These are phyloP conservation scores for Colletotrichum cordylinicola DNA, from an alignment of 2,329 filamentous ascomycete genomes.

Conservation along the genomic window DNA sequence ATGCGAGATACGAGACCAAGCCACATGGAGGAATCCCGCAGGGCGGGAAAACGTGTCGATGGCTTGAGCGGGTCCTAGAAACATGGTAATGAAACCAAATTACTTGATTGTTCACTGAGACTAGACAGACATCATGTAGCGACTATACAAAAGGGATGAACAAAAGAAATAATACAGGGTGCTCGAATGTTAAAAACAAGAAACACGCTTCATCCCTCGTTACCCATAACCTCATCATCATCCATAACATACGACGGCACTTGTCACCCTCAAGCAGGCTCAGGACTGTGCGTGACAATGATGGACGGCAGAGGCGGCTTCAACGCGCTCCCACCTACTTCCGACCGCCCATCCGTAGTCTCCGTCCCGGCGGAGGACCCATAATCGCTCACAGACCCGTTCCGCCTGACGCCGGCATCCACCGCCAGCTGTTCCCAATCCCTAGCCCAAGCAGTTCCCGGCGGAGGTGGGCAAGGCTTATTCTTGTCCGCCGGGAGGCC, in stretches of 20 bases:
- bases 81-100: not conserved
- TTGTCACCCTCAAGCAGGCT: not conserved
- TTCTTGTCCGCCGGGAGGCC: not conserved
- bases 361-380: constrained; percentile 4
- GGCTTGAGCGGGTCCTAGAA: not conserved
- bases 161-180: not conserved
- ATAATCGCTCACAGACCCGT: constrained; percentile 16
- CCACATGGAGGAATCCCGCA: not conserved
- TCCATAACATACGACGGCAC: not conserved
- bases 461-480: constrained; percentile 18
- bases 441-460: constrained; percentile 22
- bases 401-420: constrained; percentile 17
- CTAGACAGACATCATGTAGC: not conserved
- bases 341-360: not conserved
- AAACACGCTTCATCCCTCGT: not conserved
- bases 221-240: not conserved
- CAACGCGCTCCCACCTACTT: not conserved
- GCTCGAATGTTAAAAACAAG: not conserved
- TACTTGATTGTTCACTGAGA: not conserved
- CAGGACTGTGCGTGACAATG: constrained; percentile 18
- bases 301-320: constrained; percentile 19
- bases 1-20: not conserved
- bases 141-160: not conserved
- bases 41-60: not conserved
- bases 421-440: constrained; percentile 24